These are phyloP conservation scores for Acanthamoeba castellanii DNA, from an alignment of 208 protist genomes.

Conservation along the genomic window DNA sequence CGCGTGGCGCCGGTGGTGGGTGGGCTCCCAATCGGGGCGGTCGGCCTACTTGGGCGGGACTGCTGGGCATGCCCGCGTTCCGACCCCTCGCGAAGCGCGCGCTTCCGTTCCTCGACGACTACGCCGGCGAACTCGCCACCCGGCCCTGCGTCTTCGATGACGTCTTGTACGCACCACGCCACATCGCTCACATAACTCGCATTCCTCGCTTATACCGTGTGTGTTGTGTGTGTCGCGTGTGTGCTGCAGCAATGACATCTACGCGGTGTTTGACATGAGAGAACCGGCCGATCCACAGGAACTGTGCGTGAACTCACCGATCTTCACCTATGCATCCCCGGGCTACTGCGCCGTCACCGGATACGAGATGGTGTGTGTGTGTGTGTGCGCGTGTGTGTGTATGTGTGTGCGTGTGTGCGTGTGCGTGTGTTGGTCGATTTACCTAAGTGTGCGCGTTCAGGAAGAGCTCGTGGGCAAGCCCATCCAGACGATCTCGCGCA, in stretches of 20 bases:
- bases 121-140: background rate
- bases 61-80: background rate
- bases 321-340: background rate
- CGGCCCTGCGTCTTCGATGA: background rate
- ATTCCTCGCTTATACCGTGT: no score
- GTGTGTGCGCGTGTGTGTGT: background rate
- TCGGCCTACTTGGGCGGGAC: background rate
- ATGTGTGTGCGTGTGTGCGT: no score
- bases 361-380: background rate
- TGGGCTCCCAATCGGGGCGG: no score
- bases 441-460: background rate
- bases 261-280: background rate
- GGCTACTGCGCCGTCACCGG: background rate
- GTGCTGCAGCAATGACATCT: background rate
- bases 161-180: no score
- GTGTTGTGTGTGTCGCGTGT: background rate
- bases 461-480: background rate
- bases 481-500: background rate
- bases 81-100: background rate
- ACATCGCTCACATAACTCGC: no score
- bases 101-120: background rate
- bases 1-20: no score
- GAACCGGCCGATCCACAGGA: background rate
- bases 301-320: background rate
- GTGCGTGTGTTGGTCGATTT: no score